Evolutionary conservation across 192 early-diverging fungal species (phyloP).

Genomic region (Entomortierella parvispora): DNA sequence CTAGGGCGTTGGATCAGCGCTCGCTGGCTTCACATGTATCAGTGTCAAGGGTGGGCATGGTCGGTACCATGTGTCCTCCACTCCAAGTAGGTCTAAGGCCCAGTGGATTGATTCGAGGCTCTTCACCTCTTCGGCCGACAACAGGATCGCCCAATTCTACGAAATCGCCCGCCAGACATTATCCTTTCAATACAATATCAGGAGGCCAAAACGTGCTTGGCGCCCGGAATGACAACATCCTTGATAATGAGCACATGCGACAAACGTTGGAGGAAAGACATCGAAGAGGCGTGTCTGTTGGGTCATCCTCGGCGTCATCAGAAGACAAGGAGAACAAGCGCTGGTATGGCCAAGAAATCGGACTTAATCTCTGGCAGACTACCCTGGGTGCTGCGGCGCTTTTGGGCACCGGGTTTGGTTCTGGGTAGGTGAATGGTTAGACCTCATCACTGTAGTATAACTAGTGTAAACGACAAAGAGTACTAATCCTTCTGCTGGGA

Average conservation of each 20-base stretch:
- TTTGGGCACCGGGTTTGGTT: constrained; percentile 41
- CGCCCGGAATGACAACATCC: constrained; percentile 8
- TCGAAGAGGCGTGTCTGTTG: background rate
- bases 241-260: too few relatives aligned
- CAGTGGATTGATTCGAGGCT: constrained; percentile 42
- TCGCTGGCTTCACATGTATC: constrained; percentile 51
- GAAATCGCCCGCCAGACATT: constrained; percentile 17
- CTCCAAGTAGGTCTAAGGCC: constrained; percentile 36
- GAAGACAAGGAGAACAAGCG: constrained; percentile 49
- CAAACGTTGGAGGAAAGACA: background rate
- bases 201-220: background rate
- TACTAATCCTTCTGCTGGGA: background rate
- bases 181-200: constrained; percentile 21
- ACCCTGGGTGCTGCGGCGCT: constrained; percentile 40
- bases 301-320: background rate
- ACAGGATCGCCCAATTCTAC: constrained; percentile 6
- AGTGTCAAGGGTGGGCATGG: constrained; percentile 45
- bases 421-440: constrained; percentile 48
- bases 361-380: constrained; percentile 51
- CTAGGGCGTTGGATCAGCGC: constrained; percentile 41
- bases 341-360: constrained; percentile 48
- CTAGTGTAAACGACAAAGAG: background rate
- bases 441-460: background rate
- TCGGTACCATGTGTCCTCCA: constrained; percentile 30
- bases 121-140: constrained; percentile 30